Evolutionary conservation across 2,329 filamentous ascomycete species (phyloP).

Genomic region (Xylariomycetidae sp.): DNA sequence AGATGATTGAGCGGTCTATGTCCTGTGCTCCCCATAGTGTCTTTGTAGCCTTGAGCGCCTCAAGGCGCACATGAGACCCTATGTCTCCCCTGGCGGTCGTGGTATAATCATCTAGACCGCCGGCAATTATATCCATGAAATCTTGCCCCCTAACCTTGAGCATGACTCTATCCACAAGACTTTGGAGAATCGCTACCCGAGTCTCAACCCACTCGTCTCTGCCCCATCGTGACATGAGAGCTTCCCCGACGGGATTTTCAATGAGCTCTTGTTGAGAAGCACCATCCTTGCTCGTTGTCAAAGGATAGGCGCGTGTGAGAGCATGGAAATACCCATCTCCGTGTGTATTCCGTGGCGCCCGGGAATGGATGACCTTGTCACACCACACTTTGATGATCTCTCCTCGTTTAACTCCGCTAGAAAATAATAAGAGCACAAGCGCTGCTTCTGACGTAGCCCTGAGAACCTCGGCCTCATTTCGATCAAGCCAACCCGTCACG

Average conservation of each 20-base stretch:
- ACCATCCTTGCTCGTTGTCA: slow-evolving; percentile 20
- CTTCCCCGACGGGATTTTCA: slow-evolving; percentile 35
- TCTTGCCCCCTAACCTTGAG: slow-evolving; percentile 34
- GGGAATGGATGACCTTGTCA: slow-evolving; percentile 31
- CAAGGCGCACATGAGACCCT: slow-evolving; percentile 77
- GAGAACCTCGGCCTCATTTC: slow-evolving; percentile 47
- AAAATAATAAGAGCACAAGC: slow-evolving; percentile 44
- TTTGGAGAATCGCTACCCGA: slow-evolving; percentile 50
- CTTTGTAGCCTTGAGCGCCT: slow-evolving; percentile 72
- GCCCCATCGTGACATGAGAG: slow-evolving; percentile 50
- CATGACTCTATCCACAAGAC: slow-evolving; percentile 43
- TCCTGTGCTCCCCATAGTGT: slow-evolving; percentile 45
- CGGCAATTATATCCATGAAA: slow-evolving; percentile 44
- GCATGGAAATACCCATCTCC: slow-evolving; percentile 51
- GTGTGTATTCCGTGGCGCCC: slow-evolving; percentile 30
- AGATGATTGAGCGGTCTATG: slow-evolving; percentile 21
- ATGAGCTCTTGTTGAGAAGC: slow-evolving; percentile 18
- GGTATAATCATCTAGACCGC: slow-evolving; percentile 81
- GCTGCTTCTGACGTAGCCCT: slow-evolving; percentile 47
- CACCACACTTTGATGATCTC: slow-evolving; percentile 43
- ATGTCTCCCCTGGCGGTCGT: slow-evolving; percentile 86
- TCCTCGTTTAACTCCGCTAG: slow-evolving; percentile 29
- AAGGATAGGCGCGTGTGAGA: slow-evolving; percentile 42
- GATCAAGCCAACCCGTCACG: slow-evolving; percentile 42
- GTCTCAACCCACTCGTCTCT: slow-evolving; percentile 46